A percentile compares a stretch with the other conserved stretches of the same genome.
Conservation (phyloP, 805 yeast species). For the Myxozyma geophila region DNA sequence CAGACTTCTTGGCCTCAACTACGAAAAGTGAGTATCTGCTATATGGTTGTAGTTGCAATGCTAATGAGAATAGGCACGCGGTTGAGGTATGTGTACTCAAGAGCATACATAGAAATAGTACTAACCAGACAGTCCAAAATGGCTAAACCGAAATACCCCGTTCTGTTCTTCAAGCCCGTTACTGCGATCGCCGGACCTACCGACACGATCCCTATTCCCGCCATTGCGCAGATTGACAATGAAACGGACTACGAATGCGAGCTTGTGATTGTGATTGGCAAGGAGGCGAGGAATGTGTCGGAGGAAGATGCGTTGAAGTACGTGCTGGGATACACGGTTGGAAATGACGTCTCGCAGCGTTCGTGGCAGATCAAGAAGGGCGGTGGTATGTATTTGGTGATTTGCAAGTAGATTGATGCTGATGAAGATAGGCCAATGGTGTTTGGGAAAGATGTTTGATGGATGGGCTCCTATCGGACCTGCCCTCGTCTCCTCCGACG, state of each 20-base stretch:
- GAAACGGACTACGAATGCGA: slow-evolving; percentile 61
- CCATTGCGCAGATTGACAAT: slow-evolving; percentile 46
- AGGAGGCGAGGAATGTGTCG: slow-evolving; percentile 51
- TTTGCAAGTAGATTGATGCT: not conserved
- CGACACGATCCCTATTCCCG: slow-evolving; percentile 52
- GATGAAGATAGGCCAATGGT: slow-evolving; percentile 50
- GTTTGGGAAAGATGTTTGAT: slow-evolving; percentile 58
- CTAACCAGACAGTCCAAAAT: slow-evolving; percentile 47
- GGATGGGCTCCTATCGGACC: slow-evolving; percentile 65
- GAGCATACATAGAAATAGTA: not conserved
- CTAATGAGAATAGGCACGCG: slow-evolving; percentile 32
- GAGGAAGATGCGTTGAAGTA: slow-evolving; percentile 52
- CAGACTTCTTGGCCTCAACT: slow-evolving; percentile 59
- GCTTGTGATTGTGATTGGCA: slow-evolving; percentile 59
- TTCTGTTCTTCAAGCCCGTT: slow-evolving; percentile 57
- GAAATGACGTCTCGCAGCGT: slow-evolving; percentile 62
- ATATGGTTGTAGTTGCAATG: not conserved
- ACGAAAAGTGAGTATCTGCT: slow-evolving; percentile 46
- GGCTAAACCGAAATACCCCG: slow-evolving; percentile 55
- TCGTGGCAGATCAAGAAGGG: slow-evolving; percentile 61
- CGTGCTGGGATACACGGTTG: slow-evolving; percentile 58
- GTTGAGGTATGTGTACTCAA: slow-evolving; percentile 24
- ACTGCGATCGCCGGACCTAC: slow-evolving; percentile 53
- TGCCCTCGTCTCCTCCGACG: slow-evolving; percentile 50
- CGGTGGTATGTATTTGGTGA: slow-evolving; percentile 43